Percentiles rank a stretch among this genome's conserved stretches.
Evolutionary conservation across 78 protist genomes (phyloP).

Genomic region (Dictyostelium purpureum): DNA sequence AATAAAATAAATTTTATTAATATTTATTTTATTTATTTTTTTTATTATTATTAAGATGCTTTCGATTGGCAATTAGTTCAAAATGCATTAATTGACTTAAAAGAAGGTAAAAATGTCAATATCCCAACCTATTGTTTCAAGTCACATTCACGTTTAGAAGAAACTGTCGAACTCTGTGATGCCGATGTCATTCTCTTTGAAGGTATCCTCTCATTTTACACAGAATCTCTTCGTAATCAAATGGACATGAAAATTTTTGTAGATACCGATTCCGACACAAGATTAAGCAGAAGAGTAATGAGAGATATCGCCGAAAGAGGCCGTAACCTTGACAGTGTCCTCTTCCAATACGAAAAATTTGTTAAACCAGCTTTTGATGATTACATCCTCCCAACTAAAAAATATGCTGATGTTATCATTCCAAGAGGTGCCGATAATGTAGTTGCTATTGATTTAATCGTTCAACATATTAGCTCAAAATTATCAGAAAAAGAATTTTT

Average conservation of each 20-base stretch:
- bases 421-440: conserved; percentile 86
- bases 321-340: conserved; percentile 80
- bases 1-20: not conserved
- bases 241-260: conserved; percentile 90
- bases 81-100: conserved; percentile 52
- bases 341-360: conserved; percentile 75
- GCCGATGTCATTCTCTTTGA: conserved; percentile 86
- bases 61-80: conserved; percentile 70
- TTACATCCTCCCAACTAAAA: conserved; percentile 87
- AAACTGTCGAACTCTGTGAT: conserved; percentile 25
- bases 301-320: conserved; percentile 89
- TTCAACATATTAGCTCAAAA: conserved; percentile 63
- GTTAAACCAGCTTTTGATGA: conserved; percentile 92
- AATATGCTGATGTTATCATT: conserved; percentile 87
- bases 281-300: conserved; percentile 84
- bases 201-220: conserved; percentile 85
- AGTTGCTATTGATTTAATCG: conserved; percentile 76
- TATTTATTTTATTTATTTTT: not conserved
- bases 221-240: conserved; percentile 49
- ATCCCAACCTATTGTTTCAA: conserved; percentile 83
- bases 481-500: conserved; percentile 39
- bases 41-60: conserved; percentile 29
- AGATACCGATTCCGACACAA: conserved; percentile 86
- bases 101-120: conserved; percentile 39
- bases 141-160: conserved; percentile 74